phyloP scores from a whole-genome alignment of 208 protist species.

The Endotrypanum monterogeii region DNA sequence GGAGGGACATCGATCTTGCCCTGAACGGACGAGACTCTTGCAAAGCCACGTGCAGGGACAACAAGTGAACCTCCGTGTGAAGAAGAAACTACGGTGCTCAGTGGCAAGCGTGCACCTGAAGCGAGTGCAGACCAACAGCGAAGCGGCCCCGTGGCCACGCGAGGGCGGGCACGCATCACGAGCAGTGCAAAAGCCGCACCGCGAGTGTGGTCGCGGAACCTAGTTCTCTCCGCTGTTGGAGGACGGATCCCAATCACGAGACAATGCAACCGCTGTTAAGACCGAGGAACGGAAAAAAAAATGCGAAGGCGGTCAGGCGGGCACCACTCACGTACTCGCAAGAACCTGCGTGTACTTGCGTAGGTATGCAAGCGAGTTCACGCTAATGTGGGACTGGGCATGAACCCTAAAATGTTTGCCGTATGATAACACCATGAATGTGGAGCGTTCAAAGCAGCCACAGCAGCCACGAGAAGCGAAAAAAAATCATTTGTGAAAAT shows the following conservation, averaged over 20 bases:
- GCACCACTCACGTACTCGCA: not conserved
- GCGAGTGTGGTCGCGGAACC: not conserved
- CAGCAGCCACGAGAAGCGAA: not conserved
- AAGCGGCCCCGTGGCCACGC: not conserved
- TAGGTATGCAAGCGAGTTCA: not conserved
- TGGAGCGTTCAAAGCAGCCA: not conserved
- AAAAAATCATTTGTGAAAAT: not conserved
- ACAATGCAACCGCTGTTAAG: not conserved
- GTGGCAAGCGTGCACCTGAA: not conserved
- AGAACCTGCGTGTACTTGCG: not conserved
- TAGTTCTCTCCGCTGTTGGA: not conserved
- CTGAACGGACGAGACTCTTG: conserved; percentile 67
- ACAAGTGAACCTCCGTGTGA: conserved; percentile 6
- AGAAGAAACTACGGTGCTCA: conserved; percentile 1
- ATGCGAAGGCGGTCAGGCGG: not conserved
- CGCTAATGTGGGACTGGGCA: not conserved
- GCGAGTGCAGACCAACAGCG: not conserved
- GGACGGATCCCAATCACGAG: not conserved
- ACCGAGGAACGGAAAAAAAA: not conserved
- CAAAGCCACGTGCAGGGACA: conserved; percentile 36
- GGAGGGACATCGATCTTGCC: conserved; percentile 59
- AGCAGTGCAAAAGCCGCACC: not conserved
- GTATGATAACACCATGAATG: not conserved
- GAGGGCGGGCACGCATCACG: conserved; percentile 1
- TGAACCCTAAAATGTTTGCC: not conserved